Conservation (phyloP, 768 basidiomycete species). For the Trametes gibbosa region DNA sequence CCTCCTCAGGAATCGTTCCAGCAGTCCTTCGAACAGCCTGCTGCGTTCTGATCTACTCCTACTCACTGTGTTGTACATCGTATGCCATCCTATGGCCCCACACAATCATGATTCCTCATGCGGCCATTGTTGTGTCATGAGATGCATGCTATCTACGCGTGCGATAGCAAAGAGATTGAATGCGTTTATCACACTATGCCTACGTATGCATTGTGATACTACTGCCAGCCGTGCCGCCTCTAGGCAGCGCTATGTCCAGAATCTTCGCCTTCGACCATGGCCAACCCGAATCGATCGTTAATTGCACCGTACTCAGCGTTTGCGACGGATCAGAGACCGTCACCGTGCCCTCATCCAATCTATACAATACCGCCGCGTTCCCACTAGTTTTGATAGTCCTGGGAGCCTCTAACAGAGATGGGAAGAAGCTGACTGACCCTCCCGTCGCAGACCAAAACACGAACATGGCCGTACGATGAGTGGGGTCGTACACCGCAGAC, state of each 20-base stretch:
- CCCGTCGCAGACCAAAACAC: constrained; percentile 56
- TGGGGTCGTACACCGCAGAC: constrained; percentile 50
- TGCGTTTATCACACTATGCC: background rate
- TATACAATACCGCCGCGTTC: constrained; percentile 45
- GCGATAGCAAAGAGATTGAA: background rate
- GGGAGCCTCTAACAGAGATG: constrained; percentile 27
- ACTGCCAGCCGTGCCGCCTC: constrained; percentile 48
- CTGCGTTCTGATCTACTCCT: constrained; percentile 52
- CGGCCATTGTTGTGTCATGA: constrained; percentile 6
- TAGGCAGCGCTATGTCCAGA: constrained; percentile 42
- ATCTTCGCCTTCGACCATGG: constrained; percentile 27
- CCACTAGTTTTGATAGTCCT: constrained; percentile 37
- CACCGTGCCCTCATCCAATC: constrained; percentile 40
- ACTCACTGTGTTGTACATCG: constrained; percentile 13
- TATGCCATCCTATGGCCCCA: constrained; percentile 3
- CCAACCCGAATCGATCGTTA: constrained; percentile 33
- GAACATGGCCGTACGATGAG: constrained; percentile 41
- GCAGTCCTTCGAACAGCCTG: constrained; percentile 28
- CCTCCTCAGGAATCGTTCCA: constrained; percentile 39
- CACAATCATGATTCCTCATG: constrained; percentile 13
- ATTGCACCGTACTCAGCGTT: constrained; percentile 34
- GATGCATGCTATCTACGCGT: background rate
- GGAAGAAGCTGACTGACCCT: constrained; percentile 40
- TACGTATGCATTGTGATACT: constrained; percentile 35
- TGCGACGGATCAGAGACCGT: constrained; percentile 70